A percentile compares a stretch with the other conserved stretches of the same genome.
Conservation (phyloP, 352 stramenopile genomes). For the Phytophthora pistaciae region DNA sequence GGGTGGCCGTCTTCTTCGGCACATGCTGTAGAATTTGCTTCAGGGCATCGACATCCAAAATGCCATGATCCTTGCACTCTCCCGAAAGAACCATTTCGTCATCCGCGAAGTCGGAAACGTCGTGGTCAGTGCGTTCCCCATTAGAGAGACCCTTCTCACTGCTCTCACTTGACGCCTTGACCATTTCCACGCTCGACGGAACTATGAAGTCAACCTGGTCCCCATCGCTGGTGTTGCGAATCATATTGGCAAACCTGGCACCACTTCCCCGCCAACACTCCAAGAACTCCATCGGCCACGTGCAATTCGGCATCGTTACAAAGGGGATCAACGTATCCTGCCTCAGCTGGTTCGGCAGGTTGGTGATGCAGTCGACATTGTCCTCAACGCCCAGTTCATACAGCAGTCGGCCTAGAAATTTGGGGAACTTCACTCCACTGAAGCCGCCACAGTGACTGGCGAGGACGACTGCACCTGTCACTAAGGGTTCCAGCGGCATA, state of each 20-base stretch:
- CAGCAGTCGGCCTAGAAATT: constrained; percentile 6
- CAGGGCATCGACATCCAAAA: neutral
- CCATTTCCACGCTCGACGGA: too few relatives aligned
- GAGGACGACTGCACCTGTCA: constrained; percentile 6
- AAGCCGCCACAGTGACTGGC: constrained; percentile 7
- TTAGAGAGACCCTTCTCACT: too few relatives aligned
- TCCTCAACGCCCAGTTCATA: constrained; percentile 2
- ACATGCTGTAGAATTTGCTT: constrained; percentile 3
- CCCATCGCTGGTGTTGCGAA: neutral
- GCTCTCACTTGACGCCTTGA: too few relatives aligned
- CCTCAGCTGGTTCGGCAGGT: neutral
- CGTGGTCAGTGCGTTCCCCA: neutral
- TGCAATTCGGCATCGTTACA: neutral
- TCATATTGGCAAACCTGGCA: neutral
- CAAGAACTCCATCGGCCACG: constrained; percentile 4
- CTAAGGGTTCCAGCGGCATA: neutral
- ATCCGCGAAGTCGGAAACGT: neutral
- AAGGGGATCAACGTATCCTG: neutral
- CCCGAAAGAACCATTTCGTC: neutral
- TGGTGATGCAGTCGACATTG: neutral
- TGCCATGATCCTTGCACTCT: neutral
- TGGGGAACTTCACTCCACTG: neutral
- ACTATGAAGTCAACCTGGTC: neutral
- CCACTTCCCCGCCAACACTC: neutral
- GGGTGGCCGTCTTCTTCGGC: neutral